Evolutionary conservation across 345 rosid species (phyloP).

Genomic region (Citrus australasica): DNA sequence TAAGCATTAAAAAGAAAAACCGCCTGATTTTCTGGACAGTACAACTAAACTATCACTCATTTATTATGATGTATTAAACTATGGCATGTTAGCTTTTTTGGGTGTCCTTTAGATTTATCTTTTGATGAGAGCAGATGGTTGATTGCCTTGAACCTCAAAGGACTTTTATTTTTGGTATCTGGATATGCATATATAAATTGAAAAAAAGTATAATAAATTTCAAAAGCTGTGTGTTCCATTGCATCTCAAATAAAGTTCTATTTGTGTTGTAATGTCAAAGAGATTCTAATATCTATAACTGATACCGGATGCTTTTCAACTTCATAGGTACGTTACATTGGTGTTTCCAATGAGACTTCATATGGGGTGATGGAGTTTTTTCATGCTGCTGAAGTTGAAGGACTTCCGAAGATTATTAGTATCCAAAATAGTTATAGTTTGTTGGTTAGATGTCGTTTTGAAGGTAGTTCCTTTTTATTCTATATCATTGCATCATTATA

Average conservation of each 20-base stretch:
- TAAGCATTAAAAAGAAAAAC: neutral
- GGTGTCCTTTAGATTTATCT: neutral
- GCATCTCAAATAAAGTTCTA: neutral
- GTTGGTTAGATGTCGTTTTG: slow-evolving; percentile 59
- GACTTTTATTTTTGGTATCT: neutral
- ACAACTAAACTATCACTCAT: neutral
- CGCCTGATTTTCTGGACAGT: neutral
- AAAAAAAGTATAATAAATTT: neutral
- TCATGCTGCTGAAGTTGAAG: slow-evolving; percentile 73
- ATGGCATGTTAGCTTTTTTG: neutral
- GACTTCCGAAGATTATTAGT: slow-evolving; percentile 86
- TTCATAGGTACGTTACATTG: slow-evolving; percentile 73
- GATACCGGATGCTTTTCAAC: slow-evolving; percentile 1
- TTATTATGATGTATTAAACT: neutral
- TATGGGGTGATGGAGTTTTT: slow-evolving; percentile 96
- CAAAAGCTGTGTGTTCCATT: neutral
- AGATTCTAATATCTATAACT: neutral
- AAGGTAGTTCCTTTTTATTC: slow-evolving; percentile 39
- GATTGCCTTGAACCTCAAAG: neutral
- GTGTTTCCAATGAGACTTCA: slow-evolving; percentile 89
- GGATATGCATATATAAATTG: neutral
- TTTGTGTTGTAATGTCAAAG: neutral
- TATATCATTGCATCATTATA: neutral
- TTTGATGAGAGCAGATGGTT: neutral
- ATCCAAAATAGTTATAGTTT: slow-evolving; percentile 88